Evolutionary conservation across 345 rosid species (phyloP).

Genomic region (Pseudoturritis turrita): DNA sequence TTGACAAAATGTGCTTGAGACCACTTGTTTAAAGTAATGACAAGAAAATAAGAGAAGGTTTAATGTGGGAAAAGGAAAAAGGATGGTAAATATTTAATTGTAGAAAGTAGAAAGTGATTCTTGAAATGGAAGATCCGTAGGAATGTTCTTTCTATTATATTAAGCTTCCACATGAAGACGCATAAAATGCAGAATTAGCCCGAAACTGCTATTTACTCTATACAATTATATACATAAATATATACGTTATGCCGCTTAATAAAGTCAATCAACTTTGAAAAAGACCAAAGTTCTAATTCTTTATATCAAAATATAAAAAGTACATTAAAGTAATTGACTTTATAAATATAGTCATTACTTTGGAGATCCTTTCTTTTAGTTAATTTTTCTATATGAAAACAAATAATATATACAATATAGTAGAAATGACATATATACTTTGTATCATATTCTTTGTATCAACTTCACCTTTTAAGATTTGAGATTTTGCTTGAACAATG

Average conservation of each 20-base stretch:
- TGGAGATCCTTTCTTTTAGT: neutral
- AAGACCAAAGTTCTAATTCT: neutral
- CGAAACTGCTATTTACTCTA: neutral
- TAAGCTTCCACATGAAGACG: conserved; percentile 17
- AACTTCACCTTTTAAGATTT: conserved; percentile 19
- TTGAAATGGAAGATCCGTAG: conserved; percentile 33
- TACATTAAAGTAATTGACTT: neutral
- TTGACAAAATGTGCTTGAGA: neutral
- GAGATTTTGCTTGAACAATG: conserved; percentile 18
- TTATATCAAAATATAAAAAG: neutral
- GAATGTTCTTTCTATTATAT: conserved; percentile 24
- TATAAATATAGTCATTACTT: neutral
- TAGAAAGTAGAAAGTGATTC: conserved; percentile 5
- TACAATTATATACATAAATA: neutral
- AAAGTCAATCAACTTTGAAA: conserved; percentile 5
- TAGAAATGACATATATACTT: neutral
- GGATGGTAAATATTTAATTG: neutral
- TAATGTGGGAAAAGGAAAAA: neutral
- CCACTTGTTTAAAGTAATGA: neutral
- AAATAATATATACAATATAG: neutral
- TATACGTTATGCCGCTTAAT: neutral
- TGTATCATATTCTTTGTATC: conserved; percentile 21
- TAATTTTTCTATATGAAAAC: neutral
- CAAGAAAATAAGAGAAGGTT: neutral
- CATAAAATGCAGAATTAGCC: conserved; percentile 23